Evolutionary conservation across 2,329 filamentous ascomycete genomes (phyloP), one percentile per base, ranked within the genome.

Genomic region (Colletotrichum falcatum): DNA sequence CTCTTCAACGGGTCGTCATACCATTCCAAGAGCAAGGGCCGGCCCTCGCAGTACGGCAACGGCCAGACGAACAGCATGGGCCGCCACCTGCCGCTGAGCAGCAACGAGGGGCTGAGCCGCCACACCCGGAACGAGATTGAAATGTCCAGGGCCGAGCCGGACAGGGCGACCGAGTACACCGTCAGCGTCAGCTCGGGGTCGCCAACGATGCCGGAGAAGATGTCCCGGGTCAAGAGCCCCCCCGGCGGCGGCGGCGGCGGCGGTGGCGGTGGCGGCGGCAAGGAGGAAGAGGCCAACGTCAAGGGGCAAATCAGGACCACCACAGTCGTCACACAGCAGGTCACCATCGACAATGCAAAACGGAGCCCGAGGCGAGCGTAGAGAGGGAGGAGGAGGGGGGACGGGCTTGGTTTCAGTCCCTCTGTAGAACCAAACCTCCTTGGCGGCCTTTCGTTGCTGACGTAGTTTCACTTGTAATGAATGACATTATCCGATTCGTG

Each of bases 261-360:
- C 51, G 51, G 39, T 33, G 18, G 62, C 30, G n/a, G n/a, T n/a
- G 23, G 60, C 51, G 51, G 39, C 37, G 18, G 62, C 30, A 26
- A 33, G 61, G 48, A 26, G 16, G 58, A 61, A 3, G 48, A 11
- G 3, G 58, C 46, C 2, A 9, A 42, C 42, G 23, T 30, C 12
- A 42, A 28, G 37, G 74, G 35, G 0, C 65, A 68, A 1, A 75
- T 75, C 20, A 67, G 72, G 33, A 74, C 74, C 7, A 75, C 73
- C n/a, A 75, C 73, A 16, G 65, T 74, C n/a, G 71, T 75, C n/a
- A 75, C 73, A 1, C 73, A 75, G 58, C 66, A 72, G n/a, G 67
- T 74, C 18, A 58, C 65, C 6, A 51, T 65, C 12, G 60, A 51
- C 11, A 20, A 23, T 14, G 26, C 39, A 4, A 63, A 28, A 44